These are phyloP conservation scores for Xylariaceae sp. DNA, from an alignment of 2,329 filamentous ascomycete genomes.

Conservation along the genomic window DNA sequence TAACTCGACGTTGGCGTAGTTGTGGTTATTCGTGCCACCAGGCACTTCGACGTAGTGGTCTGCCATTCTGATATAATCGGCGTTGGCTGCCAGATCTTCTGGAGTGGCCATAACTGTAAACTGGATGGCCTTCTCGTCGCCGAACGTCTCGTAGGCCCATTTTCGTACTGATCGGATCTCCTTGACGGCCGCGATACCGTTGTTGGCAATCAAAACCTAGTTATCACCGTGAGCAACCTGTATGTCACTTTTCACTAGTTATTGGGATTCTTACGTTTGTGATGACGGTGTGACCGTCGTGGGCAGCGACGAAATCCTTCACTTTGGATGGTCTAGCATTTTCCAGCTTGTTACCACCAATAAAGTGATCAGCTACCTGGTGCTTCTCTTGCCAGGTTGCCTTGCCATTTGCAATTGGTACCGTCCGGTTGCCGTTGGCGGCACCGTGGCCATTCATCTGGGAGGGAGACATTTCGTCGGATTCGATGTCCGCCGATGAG, in stretches of 20 bases:
- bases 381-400: constrained; percentile 74
- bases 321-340: constrained; percentile 80
- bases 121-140: constrained; percentile 95
- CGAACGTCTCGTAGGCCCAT: constrained; percentile 99
- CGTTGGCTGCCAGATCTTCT: constrained; percentile 94
- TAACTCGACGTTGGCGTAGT: constrained; percentile 98
- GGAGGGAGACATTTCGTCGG: constrained; percentile 18
- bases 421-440: constrained; percentile 41
- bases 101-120: constrained; percentile 99
- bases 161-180: constrained; percentile 98
- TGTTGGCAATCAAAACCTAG: constrained; percentile 97
- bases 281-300: constrained; percentile 96
- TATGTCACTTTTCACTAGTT: too few relatives aligned
- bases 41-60: constrained; percentile 99
- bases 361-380: constrained; percentile 87
- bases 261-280: constrained; percentile 68
- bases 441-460: constrained; percentile 27
- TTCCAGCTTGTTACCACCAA: constrained; percentile 84
- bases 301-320: constrained; percentile 88
- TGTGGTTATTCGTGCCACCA: constrained; percentile 99
- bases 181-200: constrained; percentile 98
- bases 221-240: constrained; percentile 3
- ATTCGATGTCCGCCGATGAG: constrained; percentile 3
- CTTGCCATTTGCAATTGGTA: constrained; percentile 53
- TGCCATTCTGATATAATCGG: constrained; percentile 99